Percentiles rank a stretch among this genome's conserved stretches.
Evolutionary conservation across 345 rosid genomes (phyloP).

Genomic region (Capsella bursapastoris): DNA sequence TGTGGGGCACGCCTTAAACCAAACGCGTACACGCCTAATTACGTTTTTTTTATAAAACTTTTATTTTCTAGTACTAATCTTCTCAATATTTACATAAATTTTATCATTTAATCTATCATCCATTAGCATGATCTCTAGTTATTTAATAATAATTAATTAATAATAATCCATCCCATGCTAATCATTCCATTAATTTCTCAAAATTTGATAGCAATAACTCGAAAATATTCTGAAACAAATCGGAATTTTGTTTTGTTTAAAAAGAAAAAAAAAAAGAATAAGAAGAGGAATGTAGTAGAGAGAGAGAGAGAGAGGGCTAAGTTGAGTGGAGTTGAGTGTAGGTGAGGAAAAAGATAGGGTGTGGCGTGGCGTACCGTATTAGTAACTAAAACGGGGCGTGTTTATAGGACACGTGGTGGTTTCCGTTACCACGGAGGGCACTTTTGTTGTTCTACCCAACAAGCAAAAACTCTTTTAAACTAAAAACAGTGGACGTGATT

Average conservation of each 20-base stretch:
- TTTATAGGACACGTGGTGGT: conserved; percentile 40
- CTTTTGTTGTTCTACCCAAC: conserved; percentile 41
- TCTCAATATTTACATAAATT: neutral
- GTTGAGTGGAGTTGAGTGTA: conserved; percentile 46
- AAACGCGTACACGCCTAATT: conserved; percentile 48
- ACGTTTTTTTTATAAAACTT: conserved; percentile 13
- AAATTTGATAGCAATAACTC: neutral
- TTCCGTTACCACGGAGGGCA: conserved; percentile 29
- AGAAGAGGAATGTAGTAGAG: conserved; percentile 4
- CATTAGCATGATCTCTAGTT: neutral
- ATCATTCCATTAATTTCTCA: neutral
- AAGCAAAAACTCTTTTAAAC: conserved; percentile 20
- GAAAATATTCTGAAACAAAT: neutral
- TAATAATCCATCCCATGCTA: neutral
- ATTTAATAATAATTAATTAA: conserved; percentile 22
- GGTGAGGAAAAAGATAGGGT: conserved; percentile 37
- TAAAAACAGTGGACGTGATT: conserved; percentile 35
- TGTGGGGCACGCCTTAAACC: conserved; percentile 46
- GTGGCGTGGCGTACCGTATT: conserved; percentile 46
- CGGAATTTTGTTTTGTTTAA: no score
- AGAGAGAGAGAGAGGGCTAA: conserved; percentile 2
- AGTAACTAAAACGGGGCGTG: conserved; percentile 35
- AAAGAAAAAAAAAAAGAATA: neutral
- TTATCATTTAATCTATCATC: neutral
- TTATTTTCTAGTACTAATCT: conserved; percentile 26